Percentiles rank a stretch among this genome's conserved stretches.
Conservation (phyloP, 1,139 yeast genomes). For the Saccharomyces hybrid region DNA sequence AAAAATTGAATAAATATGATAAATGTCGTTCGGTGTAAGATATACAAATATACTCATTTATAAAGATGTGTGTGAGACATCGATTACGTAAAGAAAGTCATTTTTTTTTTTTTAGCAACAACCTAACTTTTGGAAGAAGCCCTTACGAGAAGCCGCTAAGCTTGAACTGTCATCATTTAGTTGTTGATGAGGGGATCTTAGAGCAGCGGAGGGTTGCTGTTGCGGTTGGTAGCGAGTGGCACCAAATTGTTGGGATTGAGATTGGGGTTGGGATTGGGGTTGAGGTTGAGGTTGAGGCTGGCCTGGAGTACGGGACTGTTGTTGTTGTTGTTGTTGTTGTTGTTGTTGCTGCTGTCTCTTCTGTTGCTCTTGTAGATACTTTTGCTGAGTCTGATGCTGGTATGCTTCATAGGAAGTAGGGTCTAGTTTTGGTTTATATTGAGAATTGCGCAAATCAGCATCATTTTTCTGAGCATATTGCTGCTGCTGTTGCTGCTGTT, state of each 20-base stretch:
- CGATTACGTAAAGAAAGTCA: not conserved
- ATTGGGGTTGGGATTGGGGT: not conserved
- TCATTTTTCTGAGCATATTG: constrained; percentile 8
- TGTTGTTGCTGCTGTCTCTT: constrained; percentile 17
- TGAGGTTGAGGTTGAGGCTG: constrained; percentile 16
- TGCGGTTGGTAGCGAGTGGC: constrained; percentile 14
- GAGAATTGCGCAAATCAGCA: not conserved
- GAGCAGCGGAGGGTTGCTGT: constrained; percentile 21
- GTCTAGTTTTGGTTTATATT: constrained; percentile 19
- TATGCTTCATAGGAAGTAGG: constrained; percentile 34
- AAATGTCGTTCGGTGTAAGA: not conserved
- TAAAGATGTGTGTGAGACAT: not conserved
- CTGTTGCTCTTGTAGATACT: constrained; percentile 29
- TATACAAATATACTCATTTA: not conserved
- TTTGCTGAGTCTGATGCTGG: constrained; percentile 32
- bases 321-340: constrained; percentile 6
- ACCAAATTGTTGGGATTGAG: constrained; percentile 14
- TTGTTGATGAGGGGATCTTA: constrained; percentile 14
- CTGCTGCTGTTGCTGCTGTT: constrained; percentile 8
- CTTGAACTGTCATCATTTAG: constrained; percentile 23
- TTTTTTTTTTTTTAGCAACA: constrained; percentile 28
- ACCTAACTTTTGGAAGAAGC: constrained; percentile 35
- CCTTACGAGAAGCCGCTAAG: constrained; percentile 27
- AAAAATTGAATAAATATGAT: not conserved
- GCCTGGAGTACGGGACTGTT: constrained; percentile 7